Percentiles rank a stretch among this genome's conserved stretches.
Evolutionary conservation across 2,329 filamentous ascomycete species (phyloP).

Genomic region (Dactylonectria macrodidyma): DNA sequence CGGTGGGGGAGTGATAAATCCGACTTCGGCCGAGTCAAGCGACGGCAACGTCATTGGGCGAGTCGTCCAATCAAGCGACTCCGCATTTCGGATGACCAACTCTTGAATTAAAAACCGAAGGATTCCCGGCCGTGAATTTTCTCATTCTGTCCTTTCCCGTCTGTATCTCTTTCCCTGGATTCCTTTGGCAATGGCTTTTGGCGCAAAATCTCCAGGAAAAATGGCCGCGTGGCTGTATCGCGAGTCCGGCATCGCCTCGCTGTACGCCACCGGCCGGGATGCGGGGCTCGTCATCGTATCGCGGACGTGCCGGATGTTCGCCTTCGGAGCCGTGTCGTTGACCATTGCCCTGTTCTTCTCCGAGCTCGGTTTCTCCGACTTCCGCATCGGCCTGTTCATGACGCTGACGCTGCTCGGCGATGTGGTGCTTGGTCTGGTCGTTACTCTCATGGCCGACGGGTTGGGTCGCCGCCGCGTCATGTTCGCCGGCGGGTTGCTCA

Average conservation of each 20-base stretch:
- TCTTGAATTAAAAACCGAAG: not conserved
- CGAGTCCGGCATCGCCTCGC: slow-evolving; percentile 64
- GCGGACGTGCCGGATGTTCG: slow-evolving; percentile 70
- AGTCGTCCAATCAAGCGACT: slow-evolving; percentile 16
- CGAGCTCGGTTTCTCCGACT: slow-evolving; percentile 68
- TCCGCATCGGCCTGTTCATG: slow-evolving; percentile 76
- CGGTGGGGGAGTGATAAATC: not conserved
- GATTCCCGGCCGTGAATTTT: not conserved
- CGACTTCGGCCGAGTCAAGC: not conserved
- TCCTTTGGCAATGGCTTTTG: slow-evolving; percentile 1
- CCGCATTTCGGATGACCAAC: slow-evolving; percentile 27
- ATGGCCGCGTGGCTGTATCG: slow-evolving; percentile 53
- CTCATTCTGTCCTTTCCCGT: not conserved
- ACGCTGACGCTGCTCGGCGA: slow-evolving; percentile 74
- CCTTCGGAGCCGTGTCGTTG: slow-evolving; percentile 73
- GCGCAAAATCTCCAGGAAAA: slow-evolving; percentile 31
- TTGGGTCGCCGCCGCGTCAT: slow-evolving; percentile 70
- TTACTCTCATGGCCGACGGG: slow-evolving; percentile 72
- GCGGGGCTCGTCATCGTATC: slow-evolving; percentile 50
- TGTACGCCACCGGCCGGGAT: slow-evolving; percentile 59
- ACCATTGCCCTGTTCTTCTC: slow-evolving; percentile 75
- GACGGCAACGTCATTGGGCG: slow-evolving; percentile 2
- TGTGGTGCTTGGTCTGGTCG: slow-evolving; percentile 69
- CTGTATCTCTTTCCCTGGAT: slow-evolving; percentile 2
- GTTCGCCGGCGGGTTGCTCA: slow-evolving; percentile 66